phyloP scores from a whole-genome alignment of 2,329 filamentous ascomycete genomes.

The Monilinia laxa region DNA sequence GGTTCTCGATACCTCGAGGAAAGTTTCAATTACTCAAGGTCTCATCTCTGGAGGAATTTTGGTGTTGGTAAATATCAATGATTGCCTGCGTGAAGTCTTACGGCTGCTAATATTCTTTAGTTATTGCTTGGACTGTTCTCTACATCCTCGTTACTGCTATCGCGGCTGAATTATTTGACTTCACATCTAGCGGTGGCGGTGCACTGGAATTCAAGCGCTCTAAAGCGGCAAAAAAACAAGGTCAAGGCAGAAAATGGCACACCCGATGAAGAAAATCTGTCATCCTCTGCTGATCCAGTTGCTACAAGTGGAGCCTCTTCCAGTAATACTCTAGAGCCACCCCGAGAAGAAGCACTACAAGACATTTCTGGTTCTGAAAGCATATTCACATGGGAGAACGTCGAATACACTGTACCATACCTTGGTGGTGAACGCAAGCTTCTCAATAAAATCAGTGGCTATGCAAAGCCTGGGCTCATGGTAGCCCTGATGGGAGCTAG shows the following conservation, averaged over 20 bases:
- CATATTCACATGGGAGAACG: constrained; percentile 69
- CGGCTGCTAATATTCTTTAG: constrained; percentile 24
- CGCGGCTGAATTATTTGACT: constrained; percentile 67
- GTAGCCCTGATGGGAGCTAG: constrained; percentile 79
- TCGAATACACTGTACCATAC: constrained; percentile 72
- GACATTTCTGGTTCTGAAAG: constrained; percentile 57
- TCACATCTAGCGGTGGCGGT: constrained; percentile 61
- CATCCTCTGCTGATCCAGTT: background rate
- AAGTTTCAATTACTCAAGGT: constrained; percentile 56
- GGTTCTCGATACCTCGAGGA: constrained; percentile 55
- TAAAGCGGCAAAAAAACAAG: constrained; percentile 57
- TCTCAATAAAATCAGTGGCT: constrained; percentile 70
- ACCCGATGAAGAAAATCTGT: constrained; percentile 54
- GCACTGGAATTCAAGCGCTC: constrained; percentile 70
- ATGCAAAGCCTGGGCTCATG: constrained; percentile 74
- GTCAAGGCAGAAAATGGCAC: constrained; percentile 46
- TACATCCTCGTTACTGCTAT: constrained; percentile 72
- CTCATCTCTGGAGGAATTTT: constrained; percentile 64
- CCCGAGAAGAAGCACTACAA: constrained; percentile 45
- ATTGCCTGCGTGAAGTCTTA: background rate
- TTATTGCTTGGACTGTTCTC: constrained; percentile 72
- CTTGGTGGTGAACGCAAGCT: constrained; percentile 60
- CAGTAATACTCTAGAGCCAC: constrained; percentile 22
- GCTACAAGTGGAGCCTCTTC: constrained; percentile 38
- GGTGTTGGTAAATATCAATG: constrained; percentile 46